Evolutionary conservation across 129 eudicot genomes (phyloP).

Genomic region (Calendula officinalis): DNA sequence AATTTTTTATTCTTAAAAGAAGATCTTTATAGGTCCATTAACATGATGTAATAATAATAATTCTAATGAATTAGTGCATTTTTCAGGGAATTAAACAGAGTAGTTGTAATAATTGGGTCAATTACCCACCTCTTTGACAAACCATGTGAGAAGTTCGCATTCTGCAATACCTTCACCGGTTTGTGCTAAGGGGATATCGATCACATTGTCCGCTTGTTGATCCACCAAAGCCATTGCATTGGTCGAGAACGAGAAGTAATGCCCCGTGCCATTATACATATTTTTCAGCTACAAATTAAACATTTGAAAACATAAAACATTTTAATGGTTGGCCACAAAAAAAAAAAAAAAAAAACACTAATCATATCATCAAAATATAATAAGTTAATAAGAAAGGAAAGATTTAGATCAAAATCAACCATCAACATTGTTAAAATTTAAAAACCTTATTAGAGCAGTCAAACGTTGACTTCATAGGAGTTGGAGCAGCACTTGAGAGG

Average conservation of each 20-base stretch:
- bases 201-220: constrained; percentile 39
- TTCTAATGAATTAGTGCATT: too few relatives aligned
- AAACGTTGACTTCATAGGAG: constrained; percentile 23
- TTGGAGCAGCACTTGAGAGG: constrained; percentile 5
- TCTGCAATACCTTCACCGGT: constrained; percentile 99
- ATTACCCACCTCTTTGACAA: constrained; percentile 76
- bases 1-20: too few relatives aligned
- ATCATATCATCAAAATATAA: too few relatives aligned
- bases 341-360: too few relatives aligned
- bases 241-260: constrained; percentile 63
- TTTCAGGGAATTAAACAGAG: too few relatives aligned
- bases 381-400: too few relatives aligned
- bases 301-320: neutral
- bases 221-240: constrained; percentile 35
- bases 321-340: too few relatives aligned
- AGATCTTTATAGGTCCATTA: too few relatives aligned
- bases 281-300: constrained; percentile 42
- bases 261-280: constrained; percentile 34
- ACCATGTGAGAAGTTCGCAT: constrained; percentile 97
- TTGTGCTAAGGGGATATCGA: constrained; percentile 93
- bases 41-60: too few relatives aligned
- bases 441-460: constrained; percentile 27
- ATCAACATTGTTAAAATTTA: neutral
- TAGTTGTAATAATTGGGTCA: too few relatives aligned
- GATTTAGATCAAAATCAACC: neutral